Evolutionary conservation across 2,329 filamentous ascomycete genomes (phyloP), one percentile per base, ranked within the genome.

Genomic region (Clonostachys rosea): DNA sequence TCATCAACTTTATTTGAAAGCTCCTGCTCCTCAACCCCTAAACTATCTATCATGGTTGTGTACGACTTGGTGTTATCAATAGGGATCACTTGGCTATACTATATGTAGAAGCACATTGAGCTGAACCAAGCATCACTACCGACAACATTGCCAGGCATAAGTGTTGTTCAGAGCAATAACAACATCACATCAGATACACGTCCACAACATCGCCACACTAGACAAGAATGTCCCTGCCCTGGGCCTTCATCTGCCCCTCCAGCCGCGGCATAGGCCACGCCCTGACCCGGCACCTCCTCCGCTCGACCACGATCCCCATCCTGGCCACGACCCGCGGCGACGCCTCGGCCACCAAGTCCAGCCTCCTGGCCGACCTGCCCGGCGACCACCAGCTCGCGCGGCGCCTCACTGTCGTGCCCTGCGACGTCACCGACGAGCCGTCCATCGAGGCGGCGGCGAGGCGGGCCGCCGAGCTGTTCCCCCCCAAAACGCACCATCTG

Each of bases 341-440:
- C 47, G 59, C 66, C 2, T 50, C 60, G 0, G 56, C 50, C 8
- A 59, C 69, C 13, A 73, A 71, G 34, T 51, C 50, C 5, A 54
- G 53, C 33, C 54, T 71, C 37, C 59, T 71, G 16, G 44, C 56
- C 5, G 58, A 55, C 47, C 60, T 69, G 6, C 53, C 52, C 6
- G 45, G 45, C 39, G 44, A 49, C n/a, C 49, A 50, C 36, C 50
- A 51, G 46, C 44, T 59, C 33, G 55, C 60, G 6, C 54, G 59
- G 12, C 64, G 73, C 3, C 65, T 76, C 11, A 63, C 66, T 52
- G 51, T 76, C 18, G 56, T 70, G 13, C 57, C 52, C 14, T 57
- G 70, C 40, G 74, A 78, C 61, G 73, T 77, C 34, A 71, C 68
- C 4, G 79, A 87, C 56, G 87, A 91, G 65, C 51, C 67, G 30